phyloP scores from a whole-genome alignment of 2,329 filamentous ascomycete species.

The Monilinia vaccinii-corymbosi region DNA sequence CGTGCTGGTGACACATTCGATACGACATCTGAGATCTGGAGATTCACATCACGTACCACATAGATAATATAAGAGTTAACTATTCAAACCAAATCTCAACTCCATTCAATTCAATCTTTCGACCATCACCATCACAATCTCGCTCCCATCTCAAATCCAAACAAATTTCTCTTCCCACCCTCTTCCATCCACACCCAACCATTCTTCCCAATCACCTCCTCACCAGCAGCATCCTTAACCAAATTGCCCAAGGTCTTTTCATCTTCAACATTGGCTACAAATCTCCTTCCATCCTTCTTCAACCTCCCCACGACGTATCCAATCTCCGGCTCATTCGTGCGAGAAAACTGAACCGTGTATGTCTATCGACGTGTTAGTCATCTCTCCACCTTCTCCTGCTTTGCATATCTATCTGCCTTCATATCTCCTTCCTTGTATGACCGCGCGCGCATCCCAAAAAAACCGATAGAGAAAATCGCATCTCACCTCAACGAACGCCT shows the following conservation, averaged over 20 bases:
- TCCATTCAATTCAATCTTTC: too few relatives aligned
- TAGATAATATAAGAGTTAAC: too few relatives aligned
- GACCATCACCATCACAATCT: not conserved
- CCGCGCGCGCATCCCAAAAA: not conserved
- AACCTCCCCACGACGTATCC: conserved; percentile 46
- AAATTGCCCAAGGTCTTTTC: conserved; percentile 38
- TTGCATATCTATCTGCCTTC: not conserved
- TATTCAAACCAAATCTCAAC: not conserved
- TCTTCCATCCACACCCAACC: conserved; percentile 35
- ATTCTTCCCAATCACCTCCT: conserved; percentile 40
- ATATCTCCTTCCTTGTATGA: not conserved
- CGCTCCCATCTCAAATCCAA: conserved; percentile 22
- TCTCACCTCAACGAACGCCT: conserved; percentile 43
- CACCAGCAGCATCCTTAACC: conserved; percentile 30
- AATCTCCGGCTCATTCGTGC: conserved; percentile 38
- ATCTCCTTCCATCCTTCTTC: conserved; percentile 37
- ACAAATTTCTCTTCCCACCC: conserved; percentile 32
- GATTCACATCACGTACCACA: too few relatives aligned
- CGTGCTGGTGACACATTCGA: not conserved
- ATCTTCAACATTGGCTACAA: conserved; percentile 49
- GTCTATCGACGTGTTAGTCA: conserved; percentile 34
- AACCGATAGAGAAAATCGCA: not conserved
- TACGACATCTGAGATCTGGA: too few relatives aligned
- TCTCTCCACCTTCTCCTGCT: too few relatives aligned
- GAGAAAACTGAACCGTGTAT: conserved; percentile 49